Conservation (phyloP, 148 eudicot genomes). For the Fallopia convolvulus region DNA sequence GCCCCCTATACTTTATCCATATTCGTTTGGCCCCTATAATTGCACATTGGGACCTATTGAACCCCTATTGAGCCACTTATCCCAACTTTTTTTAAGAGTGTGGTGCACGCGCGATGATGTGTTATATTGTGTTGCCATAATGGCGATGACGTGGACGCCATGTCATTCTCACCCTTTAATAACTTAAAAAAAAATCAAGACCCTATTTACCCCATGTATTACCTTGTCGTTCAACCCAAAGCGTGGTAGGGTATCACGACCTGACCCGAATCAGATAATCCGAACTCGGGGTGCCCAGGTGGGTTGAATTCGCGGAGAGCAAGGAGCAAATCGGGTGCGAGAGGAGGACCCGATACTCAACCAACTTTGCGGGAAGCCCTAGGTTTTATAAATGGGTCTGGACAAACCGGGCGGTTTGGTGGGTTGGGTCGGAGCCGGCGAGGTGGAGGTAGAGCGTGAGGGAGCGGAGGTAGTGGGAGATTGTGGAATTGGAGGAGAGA, state of each 20-base stretch:
- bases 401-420: conserved; percentile 37
- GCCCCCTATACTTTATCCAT: too few species aligned
- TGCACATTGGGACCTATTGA: too few species aligned
- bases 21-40: too few species aligned
- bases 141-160: too few species aligned
- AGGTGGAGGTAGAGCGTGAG: conserved; percentile 78
- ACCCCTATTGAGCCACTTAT: too few species aligned
- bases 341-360: conserved; percentile 46
- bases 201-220: too few species aligned
- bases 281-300: conserved; percentile 14
- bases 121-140: too few species aligned
- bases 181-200: too few species aligned
- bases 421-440: conserved; percentile 50
- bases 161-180: too few species aligned
- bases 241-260: conserved; percentile 74
- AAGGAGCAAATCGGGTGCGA: conserved; percentile 57
- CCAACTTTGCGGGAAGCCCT: conserved; percentile 28
- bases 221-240: too few species aligned
- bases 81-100: too few species aligned
- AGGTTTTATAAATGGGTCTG: conserved; percentile 37
- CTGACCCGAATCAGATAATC: conserved; percentile 25
- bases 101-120: too few species aligned
- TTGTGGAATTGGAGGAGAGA: conserved; percentile 44
- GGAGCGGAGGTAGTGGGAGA: conserved; percentile 60
- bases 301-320: conserved; percentile 34